Evolutionary conservation across 1,284 basidiomycete species (phyloP).

Genomic region (Salmacisia buchloeana): DNA sequence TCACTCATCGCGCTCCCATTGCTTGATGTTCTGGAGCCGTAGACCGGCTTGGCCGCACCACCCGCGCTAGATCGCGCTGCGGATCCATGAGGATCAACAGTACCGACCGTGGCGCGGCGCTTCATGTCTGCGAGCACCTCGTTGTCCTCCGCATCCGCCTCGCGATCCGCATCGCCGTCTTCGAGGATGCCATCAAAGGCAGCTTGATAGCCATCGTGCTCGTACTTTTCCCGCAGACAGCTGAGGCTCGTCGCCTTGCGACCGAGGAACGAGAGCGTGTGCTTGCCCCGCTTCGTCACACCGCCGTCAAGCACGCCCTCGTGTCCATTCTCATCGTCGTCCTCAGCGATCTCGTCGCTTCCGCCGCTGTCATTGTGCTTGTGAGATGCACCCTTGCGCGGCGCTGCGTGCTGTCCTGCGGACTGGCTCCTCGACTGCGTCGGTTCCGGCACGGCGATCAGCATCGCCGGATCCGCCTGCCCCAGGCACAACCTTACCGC

Average conservation of each 20-base stretch:
- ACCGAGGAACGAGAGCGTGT: constrained; percentile 55
- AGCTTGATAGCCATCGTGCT: constrained; percentile 22
- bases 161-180: constrained; percentile 21
- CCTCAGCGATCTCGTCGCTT: constrained; percentile 9
- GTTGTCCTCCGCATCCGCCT: constrained; percentile 9
- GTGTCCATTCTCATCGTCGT: constrained; percentile 8
- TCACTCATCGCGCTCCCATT: too few species aligned
- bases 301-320: constrained; percentile 8
- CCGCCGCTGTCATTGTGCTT: constrained; percentile 11
- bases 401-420: constrained; percentile 8
- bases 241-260: constrained; percentile 54
- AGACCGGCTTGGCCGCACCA: too few species aligned
- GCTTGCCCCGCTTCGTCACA: constrained; percentile 34
- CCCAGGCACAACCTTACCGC: constrained; percentile 38
- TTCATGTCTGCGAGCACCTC: constrained; percentile 17
- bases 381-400: neutral
- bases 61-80: too few species aligned
- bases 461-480: constrained; percentile 22
- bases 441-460: constrained; percentile 22
- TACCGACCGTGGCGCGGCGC: constrained; percentile 27
- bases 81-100: too few species aligned
- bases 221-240: constrained; percentile 44
- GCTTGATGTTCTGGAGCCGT: too few species aligned
- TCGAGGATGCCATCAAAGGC: constrained; percentile 19
- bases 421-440: constrained; percentile 14